Evolutionary conservation across 345 rosid genomes (phyloP).

Genomic region (Syzygium grande): DNA sequence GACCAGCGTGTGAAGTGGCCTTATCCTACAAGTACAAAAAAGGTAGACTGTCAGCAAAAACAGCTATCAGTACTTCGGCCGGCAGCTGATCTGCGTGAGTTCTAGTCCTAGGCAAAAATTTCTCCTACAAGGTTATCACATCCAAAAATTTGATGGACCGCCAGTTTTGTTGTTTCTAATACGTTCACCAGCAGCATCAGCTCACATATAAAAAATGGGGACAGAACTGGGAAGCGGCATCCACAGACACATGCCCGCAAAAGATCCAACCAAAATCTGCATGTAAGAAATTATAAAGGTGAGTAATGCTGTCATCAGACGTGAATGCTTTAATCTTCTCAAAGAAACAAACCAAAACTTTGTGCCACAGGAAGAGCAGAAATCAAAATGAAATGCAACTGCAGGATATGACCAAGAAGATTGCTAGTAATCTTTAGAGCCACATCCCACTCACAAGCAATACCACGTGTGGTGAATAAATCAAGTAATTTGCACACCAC

Average conservation of each 20-base stretch:
- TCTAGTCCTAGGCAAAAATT: not conserved
- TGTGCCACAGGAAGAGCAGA: not conserved
- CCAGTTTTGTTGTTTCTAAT: not conserved
- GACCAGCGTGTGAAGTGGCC: not conserved
- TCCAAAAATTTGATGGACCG: not conserved
- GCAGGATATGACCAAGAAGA: not conserved
- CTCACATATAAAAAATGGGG: not conserved
- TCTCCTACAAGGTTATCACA: not conserved
- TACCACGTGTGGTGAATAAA: not conserved
- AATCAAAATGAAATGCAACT: not conserved
- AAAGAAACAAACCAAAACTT: not conserved
- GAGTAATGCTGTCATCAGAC: not conserved
- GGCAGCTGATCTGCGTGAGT: not conserved
- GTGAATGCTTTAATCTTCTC: not conserved
- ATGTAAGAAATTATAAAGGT: not conserved
- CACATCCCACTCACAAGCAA: not conserved
- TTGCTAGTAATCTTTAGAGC: not conserved
- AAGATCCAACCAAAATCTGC: not conserved
- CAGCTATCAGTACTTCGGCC: not conserved
- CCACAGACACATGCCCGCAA: not conserved
- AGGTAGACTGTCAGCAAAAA: not conserved
- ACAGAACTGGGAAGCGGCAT: not conserved
- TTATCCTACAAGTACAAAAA: not conserved
- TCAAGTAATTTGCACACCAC: not conserved
- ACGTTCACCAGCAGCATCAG: not conserved